Evolutionary conservation across 2,329 filamentous ascomycete genomes (phyloP).

Genomic region (Ophiocordyceps camponoti-floridani): DNA sequence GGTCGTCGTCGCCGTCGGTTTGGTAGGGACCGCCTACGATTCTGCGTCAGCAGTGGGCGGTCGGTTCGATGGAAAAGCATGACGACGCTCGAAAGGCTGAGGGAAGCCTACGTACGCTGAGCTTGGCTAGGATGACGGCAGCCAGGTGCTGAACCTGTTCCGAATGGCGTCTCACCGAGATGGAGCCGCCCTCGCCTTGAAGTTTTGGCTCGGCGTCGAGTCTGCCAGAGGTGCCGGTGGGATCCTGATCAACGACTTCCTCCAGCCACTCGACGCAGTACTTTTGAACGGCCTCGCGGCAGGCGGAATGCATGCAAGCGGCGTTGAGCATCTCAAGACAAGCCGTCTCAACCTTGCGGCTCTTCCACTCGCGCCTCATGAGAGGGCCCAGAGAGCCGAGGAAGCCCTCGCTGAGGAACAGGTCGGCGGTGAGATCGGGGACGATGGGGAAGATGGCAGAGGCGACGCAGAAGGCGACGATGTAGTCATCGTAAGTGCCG

Average conservation of each 20-base stretch:
- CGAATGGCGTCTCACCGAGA: slow-evolving; percentile 42
- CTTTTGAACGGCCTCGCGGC: slow-evolving; percentile 67
- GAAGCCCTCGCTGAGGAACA: slow-evolving; percentile 85
- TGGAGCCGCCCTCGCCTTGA: slow-evolving; percentile 40
- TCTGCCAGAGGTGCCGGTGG: slow-evolving; percentile 31
- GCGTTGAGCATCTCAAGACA: slow-evolving; percentile 81
- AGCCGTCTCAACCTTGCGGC: slow-evolving; percentile 68
- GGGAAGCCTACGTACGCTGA: slow-evolving; percentile 25
- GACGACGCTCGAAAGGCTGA: too few relatives aligned
- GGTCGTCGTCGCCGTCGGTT: slow-evolving; percentile 16
- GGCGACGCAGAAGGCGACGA: slow-evolving; percentile 85
- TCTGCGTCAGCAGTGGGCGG: slow-evolving; percentile 28
- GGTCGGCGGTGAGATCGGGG: slow-evolving; percentile 51
- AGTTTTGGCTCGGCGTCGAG: slow-evolving; percentile 35
- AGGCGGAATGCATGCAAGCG: slow-evolving; percentile 70
- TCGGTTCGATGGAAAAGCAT: slow-evolving; percentile 2
- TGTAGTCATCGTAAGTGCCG: slow-evolving; percentile 72
- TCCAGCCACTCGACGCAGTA: slow-evolving; percentile 79
- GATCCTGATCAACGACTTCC: slow-evolving; percentile 59
- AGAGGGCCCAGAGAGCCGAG: slow-evolving; percentile 57
- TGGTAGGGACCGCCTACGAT: slow-evolving; percentile 34
- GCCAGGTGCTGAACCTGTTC: slow-evolving; percentile 45
- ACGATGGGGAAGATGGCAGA: slow-evolving; percentile 75
- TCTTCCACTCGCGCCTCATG: slow-evolving; percentile 68
- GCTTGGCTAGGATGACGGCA: slow-evolving; percentile 59